Conservation (phyloP, 192 early-diverging fungal species). For the Hyaloraphidium curvatum region DNA sequence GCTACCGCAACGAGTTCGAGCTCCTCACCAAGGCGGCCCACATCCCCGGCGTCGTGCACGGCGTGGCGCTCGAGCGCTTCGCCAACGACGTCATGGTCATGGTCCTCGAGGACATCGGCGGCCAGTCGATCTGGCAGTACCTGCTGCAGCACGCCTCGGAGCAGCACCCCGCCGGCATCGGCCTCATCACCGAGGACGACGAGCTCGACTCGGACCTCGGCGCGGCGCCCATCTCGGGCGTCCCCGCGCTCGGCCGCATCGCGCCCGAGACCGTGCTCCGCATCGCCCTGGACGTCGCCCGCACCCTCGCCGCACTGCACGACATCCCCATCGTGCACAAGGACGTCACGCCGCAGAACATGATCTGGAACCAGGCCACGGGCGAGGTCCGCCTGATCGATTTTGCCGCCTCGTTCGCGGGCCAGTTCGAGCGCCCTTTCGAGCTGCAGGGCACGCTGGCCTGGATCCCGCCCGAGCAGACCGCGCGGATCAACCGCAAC, state of each 20-base stretch:
- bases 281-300: background rate
- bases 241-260: too few relatives aligned
- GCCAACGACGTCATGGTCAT: background rate
- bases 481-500: background rate
- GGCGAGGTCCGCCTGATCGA: constrained; percentile 1
- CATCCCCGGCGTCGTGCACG: background rate
- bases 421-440: background rate
- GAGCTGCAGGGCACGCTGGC: constrained; percentile 1
- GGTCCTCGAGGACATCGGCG: constrained; percentile 3
- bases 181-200: background rate
- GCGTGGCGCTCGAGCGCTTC: background rate
- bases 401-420: background rate
- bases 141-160: background rate
- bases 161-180: too few relatives aligned
- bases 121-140: background rate
- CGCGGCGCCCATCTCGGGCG: background rate
- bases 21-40: background rate
- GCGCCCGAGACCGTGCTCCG: background rate
- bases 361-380: background rate
- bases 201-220: background rate
- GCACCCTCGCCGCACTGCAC: background rate
- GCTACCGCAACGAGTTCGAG: background rate
- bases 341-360: background rate
- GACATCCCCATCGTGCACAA: constrained; percentile 1
- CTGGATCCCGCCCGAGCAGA: constrained; percentile 3